These are phyloP conservation scores for Penicillium sp. DNA, from an alignment of 2,329 filamentous ascomycete species.

Conservation along the genomic window DNA sequence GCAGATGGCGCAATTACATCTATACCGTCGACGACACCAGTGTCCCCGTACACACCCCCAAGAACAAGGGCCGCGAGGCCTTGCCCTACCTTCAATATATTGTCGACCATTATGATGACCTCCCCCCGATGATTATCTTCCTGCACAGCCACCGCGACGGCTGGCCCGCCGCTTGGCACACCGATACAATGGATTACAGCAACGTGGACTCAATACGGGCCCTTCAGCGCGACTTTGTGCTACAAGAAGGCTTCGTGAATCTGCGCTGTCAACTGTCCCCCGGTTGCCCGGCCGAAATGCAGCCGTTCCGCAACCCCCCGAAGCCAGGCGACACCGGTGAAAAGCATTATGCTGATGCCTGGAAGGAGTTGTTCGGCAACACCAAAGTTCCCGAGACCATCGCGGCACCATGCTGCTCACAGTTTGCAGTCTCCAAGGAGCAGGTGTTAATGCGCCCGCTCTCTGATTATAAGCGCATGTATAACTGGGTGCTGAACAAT, in stretches of 20 bases:
- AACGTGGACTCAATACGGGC: constrained; percentile 53
- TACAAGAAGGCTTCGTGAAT: constrained; percentile 58
- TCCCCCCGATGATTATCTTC: constrained; percentile 57
- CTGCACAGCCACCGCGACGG: constrained; percentile 57
- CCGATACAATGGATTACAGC: constrained; percentile 58
- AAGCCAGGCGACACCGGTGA: constrained; percentile 26
- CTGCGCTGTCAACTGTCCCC: constrained; percentile 52
- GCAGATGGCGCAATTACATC: constrained; percentile 48
- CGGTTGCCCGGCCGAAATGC: constrained; percentile 33
- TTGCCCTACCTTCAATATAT: constrained; percentile 50
- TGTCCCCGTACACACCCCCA: constrained; percentile 31
- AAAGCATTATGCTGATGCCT: constrained; percentile 31
- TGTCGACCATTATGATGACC: constrained; percentile 46
- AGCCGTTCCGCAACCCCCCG: constrained; percentile 24
- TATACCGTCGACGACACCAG: constrained; percentile 44
- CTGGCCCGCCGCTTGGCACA: constrained; percentile 54
- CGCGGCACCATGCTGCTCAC: constrained; percentile 61
- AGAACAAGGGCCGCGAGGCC: constrained; percentile 48
- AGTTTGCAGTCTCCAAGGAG: constrained; percentile 61
- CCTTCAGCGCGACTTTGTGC: constrained; percentile 53
- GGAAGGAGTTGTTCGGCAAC: constrained; percentile 25
- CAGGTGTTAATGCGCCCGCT: constrained; percentile 50
- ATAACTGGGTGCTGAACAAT: constrained; percentile 60
- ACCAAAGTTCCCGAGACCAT: constrained; percentile 48
- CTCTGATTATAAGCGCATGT: constrained; percentile 56